Percentiles rank a stretch among this genome's conserved stretches.
phyloP scores from a whole-genome alignment of 2,329 filamentous ascomycete species.

The Alternaria alternata region DNA sequence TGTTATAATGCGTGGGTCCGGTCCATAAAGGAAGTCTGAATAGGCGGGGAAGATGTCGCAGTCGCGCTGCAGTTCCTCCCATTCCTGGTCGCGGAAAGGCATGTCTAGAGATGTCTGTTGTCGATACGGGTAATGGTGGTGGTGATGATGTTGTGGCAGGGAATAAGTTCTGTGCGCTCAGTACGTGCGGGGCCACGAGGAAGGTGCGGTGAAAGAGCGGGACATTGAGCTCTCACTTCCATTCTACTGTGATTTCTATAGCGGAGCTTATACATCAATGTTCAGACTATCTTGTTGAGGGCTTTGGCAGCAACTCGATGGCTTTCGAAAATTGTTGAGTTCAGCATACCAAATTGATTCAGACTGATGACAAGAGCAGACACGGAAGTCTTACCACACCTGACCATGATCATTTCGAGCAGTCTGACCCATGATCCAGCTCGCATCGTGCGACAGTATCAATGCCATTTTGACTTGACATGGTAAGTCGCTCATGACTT shows the following conservation, averaged over 20 bases:
- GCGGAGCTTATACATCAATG: background rate
- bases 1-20: constrained; percentile 20
- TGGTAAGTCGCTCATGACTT: background rate
- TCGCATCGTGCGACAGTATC: background rate
- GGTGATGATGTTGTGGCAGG: background rate
- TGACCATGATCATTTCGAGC: background rate
- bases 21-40: constrained; percentile 30
- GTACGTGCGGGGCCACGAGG: background rate
- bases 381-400: background rate
- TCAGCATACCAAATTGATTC: background rate
- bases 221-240: background rate
- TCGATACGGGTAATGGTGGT: background rate
- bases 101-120: constrained; percentile 9
- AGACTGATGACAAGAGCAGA: background rate
- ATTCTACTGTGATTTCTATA: background rate
- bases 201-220: constrained; percentile 6
- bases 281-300: no score
- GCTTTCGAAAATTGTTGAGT: background rate
- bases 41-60: constrained; percentile 32
- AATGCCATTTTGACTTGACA: background rate
- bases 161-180: background rate
- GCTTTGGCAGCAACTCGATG: background rate
- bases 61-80: constrained; percentile 31
- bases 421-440: background rate
- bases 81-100: constrained; percentile 26